A percentile compares a stretch with the other conserved stretches of the same genome.
phyloP scores from a whole-genome alignment of 164 flowering plant species.

The Sedum album region DNA sequence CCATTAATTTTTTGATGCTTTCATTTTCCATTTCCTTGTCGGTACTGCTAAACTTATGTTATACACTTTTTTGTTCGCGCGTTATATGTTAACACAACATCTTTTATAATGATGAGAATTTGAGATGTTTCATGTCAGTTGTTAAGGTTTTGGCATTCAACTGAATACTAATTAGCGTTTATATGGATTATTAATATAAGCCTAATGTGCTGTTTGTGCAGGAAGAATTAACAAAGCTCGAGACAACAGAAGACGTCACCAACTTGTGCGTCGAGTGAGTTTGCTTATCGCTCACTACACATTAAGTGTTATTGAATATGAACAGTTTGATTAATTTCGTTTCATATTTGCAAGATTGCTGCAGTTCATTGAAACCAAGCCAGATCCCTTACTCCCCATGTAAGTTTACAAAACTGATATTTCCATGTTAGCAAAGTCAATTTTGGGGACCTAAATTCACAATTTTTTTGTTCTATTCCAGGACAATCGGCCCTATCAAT shows the following conservation, averaged over 20 bases:
- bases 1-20: neutral
- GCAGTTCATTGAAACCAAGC: slow-evolving; percentile 20
- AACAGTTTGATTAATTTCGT: neutral
- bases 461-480: slow-evolving; percentile 9
- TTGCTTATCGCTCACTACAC: neutral
- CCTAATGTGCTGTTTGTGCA: neutral
- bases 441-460: neutral
- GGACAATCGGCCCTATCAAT: slow-evolving; percentile 25
- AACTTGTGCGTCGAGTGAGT: slow-evolving; percentile 12
- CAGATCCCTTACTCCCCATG: slow-evolving; percentile 30
- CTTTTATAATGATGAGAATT: too few relatives aligned
- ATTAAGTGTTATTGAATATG: neutral
- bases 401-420: slow-evolving; percentile 8
- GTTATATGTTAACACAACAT: too few relatives aligned
- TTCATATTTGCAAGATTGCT: slow-evolving; percentile 25
- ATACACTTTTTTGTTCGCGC: neutral
- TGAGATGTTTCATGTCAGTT: too few relatives aligned
- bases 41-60: neutral
- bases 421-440: neutral
- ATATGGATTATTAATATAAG: neutral
- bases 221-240: slow-evolving; percentile 17
- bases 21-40: neutral
- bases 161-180: neutral
- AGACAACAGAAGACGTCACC: slow-evolving; percentile 13
- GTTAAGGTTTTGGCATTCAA: neutral